Conservation (phyloP, 129 eudicot genomes). For the Flaveria sonorensis region DNA sequence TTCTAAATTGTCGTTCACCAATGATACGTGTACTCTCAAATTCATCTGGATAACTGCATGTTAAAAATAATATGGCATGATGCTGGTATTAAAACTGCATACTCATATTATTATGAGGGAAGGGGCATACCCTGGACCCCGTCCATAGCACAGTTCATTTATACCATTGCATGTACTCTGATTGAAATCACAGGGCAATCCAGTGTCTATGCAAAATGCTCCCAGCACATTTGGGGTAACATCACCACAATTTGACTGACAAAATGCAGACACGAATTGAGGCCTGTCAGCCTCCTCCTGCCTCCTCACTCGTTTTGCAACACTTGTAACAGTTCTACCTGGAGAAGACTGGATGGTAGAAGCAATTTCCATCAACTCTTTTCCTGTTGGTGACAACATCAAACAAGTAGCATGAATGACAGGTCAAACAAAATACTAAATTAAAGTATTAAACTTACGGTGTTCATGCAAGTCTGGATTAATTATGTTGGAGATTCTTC, state of each 20-base stretch:
- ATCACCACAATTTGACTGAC: conserved; percentile 66
- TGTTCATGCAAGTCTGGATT: conserved; percentile 41
- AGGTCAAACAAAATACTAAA: not conserved
- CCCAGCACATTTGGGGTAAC: conserved; percentile 72
- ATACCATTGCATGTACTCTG: conserved; percentile 56
- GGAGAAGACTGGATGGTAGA: conserved; percentile 37
- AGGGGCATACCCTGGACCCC: conserved; percentile 56
- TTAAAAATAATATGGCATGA: not conserved
- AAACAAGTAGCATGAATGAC: conserved; percentile 1
- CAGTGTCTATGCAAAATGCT: conserved; percentile 59
- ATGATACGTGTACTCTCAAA: conserved; percentile 60
- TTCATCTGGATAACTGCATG: conserved; percentile 56
- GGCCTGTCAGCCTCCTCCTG: conserved; percentile 46
- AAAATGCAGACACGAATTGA: conserved; percentile 55
- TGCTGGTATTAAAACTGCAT: not conserved
- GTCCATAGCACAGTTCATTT: conserved; percentile 56
- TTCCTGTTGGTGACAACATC: conserved; percentile 36
- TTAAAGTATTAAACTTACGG: conserved; percentile 49
- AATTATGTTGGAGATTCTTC: conserved; percentile 82
- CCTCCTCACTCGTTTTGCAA: conserved; percentile 40
- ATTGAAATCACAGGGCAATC: conserved; percentile 63
- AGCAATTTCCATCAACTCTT: conserved; percentile 49
- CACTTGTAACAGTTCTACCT: conserved; percentile 38
- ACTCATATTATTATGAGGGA: conserved; percentile 3
- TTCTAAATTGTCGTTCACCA: conserved; percentile 56